Base-by-base conservation (phyloP, 345 rosid genomes). In the Citrus sp. region DNA sequence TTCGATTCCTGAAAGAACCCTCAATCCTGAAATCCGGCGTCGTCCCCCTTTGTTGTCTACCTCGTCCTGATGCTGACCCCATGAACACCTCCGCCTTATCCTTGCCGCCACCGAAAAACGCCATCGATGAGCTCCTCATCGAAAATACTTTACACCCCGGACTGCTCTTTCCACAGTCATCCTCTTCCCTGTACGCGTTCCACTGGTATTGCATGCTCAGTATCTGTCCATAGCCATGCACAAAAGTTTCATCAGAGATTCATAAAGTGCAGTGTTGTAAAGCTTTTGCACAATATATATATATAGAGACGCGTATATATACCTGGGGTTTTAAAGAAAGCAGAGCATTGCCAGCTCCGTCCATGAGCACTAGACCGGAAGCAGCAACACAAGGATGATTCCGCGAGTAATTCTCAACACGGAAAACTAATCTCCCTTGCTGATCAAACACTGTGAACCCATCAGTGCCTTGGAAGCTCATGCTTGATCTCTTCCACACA, bases 391-490 rank as follows among this genome's bases (percentile, higher is more conserved):
- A 27, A 27, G 40, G 75, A 32, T 58, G 79, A 27, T 78, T 87
- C 80, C 92, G 84, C 4, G 90, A 87, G 73, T 89, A 89, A 63
- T 89, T 89, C 42, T 89, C 92, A 1, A 89, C 85, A 21, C 92
- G 76, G 72, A 87, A 89, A 4, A 80, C 86, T 59, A 89, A 62
- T 67, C 24, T 80, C 10, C 92, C 92, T 0, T 61, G 79, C 1
- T 78, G 66, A 72, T 89, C 88, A 62, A 81, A 84, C 2, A 89
- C 90, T 0, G 90, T 89, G 82, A 89, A 89, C 14, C 92, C 92
- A 27, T 89, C 90, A 0, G 90, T 89, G 7, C 90, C 92, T 62
- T 89, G 90, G 74, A 89, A 89, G 73, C 86, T 88, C 89, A 84
- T 85, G 85, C 89, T 88, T 10, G 89, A 85, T 79, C 85, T 85